A percentile compares a stretch with the other conserved stretches of the same genome.
Conservation (phyloP, 345 rosid genomes). For the Arabidopsis arenosa region DNA sequence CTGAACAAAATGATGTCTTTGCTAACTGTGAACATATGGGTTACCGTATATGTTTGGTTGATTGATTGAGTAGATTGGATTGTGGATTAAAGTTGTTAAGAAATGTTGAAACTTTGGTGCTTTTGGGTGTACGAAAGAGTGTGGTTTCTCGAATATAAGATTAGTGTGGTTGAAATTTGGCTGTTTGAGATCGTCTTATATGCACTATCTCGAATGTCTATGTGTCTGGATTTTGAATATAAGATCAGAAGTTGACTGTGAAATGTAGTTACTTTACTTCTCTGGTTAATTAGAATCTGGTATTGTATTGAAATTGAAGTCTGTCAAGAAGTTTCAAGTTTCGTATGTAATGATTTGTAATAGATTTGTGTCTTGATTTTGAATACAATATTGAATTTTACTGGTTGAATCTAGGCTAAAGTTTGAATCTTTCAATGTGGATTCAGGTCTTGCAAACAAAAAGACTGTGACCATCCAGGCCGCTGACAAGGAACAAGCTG, state of each 20-base stretch:
- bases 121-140: background rate
- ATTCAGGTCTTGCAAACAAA: conserved; percentile 77
- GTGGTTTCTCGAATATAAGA: background rate
- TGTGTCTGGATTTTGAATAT: background rate
- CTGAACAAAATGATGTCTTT: background rate
- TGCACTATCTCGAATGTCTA: background rate
- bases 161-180: background rate
- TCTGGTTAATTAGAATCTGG: background rate
- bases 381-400: background rate
- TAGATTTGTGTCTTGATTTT: background rate
- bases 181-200: background rate
- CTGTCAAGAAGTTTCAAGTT: background rate
- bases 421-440: background rate
- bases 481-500: conserved; percentile 64
- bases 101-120: background rate
- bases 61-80: background rate
- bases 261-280: background rate
- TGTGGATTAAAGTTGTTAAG: background rate
- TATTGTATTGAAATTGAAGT: background rate
- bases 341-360: background rate
- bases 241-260: background rate
- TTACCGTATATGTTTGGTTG: background rate
- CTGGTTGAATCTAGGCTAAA: background rate
- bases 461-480: conserved; percentile 80
- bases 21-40: background rate